Conservation (phyloP, 2,329 filamentous ascomycete genomes). For the Byssothecium circinans region DNA sequence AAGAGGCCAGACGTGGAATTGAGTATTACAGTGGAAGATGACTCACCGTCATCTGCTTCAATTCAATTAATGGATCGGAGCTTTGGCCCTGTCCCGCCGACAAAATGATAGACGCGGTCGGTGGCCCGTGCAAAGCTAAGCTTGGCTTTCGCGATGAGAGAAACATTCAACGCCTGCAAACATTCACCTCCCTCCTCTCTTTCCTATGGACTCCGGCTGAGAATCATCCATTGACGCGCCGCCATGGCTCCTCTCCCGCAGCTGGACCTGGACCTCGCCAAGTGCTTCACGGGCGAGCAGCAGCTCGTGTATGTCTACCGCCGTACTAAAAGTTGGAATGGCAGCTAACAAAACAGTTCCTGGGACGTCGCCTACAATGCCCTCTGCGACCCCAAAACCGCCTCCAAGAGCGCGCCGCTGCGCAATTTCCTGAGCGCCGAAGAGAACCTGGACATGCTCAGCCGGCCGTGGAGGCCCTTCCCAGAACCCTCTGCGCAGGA, state of each 20-base stretch:
- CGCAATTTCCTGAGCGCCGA: slow-evolving; percentile 71
- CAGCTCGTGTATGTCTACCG: slow-evolving; percentile 70
- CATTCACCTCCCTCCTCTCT: slow-evolving; percentile 19
- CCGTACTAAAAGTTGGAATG: slow-evolving; percentile 2
- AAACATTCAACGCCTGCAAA: slow-evolving; percentile 20
- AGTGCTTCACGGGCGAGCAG: slow-evolving; percentile 79
- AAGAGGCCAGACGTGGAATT: not conserved
- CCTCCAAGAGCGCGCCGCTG: slow-evolving; percentile 46
- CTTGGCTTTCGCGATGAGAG: slow-evolving; percentile 2
- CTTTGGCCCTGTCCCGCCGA: slow-evolving; percentile 6
- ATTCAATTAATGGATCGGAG: slow-evolving; percentile 4
- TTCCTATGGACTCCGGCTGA: slow-evolving; percentile 39
- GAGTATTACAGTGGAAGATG: too few relatives aligned
- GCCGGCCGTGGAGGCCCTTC: slow-evolving; percentile 70
- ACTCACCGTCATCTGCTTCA: too few relatives aligned
- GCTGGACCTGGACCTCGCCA: slow-evolving; percentile 72
- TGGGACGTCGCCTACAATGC: slow-evolving; percentile 61
- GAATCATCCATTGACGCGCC: slow-evolving; percentile 30
- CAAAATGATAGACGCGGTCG: not conserved
- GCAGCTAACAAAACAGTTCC: slow-evolving; percentile 54
- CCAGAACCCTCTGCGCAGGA: slow-evolving; percentile 62
- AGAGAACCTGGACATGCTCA: slow-evolving; percentile 68
- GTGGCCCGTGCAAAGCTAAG: slow-evolving; percentile 11
- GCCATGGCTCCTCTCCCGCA: slow-evolving; percentile 39
- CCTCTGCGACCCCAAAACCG: slow-evolving; percentile 53